phyloP scores from a whole-genome alignment of 371 early-diverging fungal species.

The Apophysomyces trapeziformis region DNA sequence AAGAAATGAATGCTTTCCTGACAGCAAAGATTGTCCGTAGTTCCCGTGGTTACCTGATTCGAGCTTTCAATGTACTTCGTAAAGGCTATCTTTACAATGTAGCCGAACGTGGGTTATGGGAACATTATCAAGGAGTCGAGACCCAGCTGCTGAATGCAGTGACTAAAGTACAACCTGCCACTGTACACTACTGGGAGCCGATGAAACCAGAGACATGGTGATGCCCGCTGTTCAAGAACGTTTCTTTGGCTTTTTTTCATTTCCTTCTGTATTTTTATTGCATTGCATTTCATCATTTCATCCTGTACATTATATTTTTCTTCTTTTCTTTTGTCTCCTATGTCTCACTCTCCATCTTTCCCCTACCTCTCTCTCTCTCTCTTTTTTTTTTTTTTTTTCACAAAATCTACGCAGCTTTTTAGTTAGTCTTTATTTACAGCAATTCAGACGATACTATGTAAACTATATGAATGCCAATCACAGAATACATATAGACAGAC shows the following conservation, averaged over 20 bases:
- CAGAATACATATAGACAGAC: no score
- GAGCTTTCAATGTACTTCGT: conserved; percentile 34
- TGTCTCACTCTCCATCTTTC: neutral
- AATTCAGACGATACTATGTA: no score
- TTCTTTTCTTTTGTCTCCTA: neutral
- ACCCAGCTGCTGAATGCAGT: conserved; percentile 19
- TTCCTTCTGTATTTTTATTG: conserved; percentile 5
- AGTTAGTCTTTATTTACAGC: no score
- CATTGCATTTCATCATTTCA: neutral
- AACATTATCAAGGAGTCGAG: conserved; percentile 40
- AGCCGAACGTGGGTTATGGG: conserved; percentile 39
- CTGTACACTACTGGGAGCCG: conserved; percentile 15
- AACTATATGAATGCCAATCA: no score
- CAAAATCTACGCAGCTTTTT: neutral
- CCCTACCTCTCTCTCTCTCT: neutral
- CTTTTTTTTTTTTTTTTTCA: neutral
- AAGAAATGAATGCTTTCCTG: conserved; percentile 21
- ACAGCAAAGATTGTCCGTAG: conserved; percentile 23
- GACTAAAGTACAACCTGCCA: conserved; percentile 13
- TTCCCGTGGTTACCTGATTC: conserved; percentile 36
- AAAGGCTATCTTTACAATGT: conserved; percentile 42
- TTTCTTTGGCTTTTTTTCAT: neutral
- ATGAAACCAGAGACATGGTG: conserved; percentile 3
- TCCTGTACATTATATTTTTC: conserved; percentile 1
- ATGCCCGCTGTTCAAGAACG: neutral